Evolutionary conservation across 179 eudicot species (phyloP), one percentile per base, ranked within the genome.

Genomic region (Silene vulgaris): DNA sequence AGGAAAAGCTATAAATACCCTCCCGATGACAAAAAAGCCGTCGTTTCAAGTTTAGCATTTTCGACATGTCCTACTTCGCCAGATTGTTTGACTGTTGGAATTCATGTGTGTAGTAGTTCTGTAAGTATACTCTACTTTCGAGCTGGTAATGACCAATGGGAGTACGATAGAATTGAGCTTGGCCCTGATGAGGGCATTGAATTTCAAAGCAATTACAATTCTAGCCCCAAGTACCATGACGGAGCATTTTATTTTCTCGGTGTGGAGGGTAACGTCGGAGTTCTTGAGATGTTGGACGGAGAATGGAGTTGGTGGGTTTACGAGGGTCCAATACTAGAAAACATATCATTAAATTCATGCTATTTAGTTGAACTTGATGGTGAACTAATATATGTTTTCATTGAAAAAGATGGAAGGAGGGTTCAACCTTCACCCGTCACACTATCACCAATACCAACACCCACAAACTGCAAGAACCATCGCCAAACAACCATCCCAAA

Each of bases 21-120:
- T n/a, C 16, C 20, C 1, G 5, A 5, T n/a, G 20, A 4, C 0
- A 0, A 1, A 0, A 50, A 7, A 13, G 4, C 4, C 59, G 4
- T 17, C 17, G 5, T 13, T 52, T 13, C n/a, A 16, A 52, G 5
- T 52, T 13, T 52, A 5, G 76, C 71, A n/a, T 74, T 74, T 69
- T 74, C 77, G 19, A 74, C 62, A 2, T 48, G 32, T 12, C 77
- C 77, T 14, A 74, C 61, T 8, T 74, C 77, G 17, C 16, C 71
- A 2, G 77, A 74, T 40, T 74, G 71, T 65, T 14, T 74, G n/a
- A 64, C 48, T 2, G 62, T 74, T 12, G 35, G 17, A 13, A 52
- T 17, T 2, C 2, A 21, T 5, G 54, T 1, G 0, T 17, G 2
- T 9, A 5, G n/a, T 0, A 37, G 0, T 6, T 3, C 0, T 5